phyloP scores from a whole-genome alignment of 2,329 filamentous ascomycete genomes.

The Verticillium tricorpus region DNA sequence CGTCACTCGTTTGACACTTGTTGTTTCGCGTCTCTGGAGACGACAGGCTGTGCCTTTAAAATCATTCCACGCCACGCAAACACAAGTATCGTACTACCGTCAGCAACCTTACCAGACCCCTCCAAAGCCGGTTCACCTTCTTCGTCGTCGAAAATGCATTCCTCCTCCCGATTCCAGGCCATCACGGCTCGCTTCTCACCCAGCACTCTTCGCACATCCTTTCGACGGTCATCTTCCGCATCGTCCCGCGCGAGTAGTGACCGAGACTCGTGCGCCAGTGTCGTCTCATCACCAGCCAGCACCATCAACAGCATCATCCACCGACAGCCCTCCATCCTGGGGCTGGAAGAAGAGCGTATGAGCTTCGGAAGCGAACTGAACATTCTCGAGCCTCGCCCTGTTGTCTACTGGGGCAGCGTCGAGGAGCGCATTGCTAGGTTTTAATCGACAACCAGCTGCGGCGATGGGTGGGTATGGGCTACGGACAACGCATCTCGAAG shows the following conservation, averaged over 20 bases:
- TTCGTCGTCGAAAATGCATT: conserved; percentile 31
- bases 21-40: conserved; percentile 10
- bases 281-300: conserved; percentile 37
- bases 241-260: conserved; percentile 37
- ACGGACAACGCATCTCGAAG: too few relatives aligned
- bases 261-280: conserved; percentile 25
- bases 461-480: too few relatives aligned
- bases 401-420: conserved; percentile 59
- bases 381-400: conserved; percentile 57
- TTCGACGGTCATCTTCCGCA: conserved; percentile 46
- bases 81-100: background rate
- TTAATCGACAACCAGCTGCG: background rate
- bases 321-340: conserved; percentile 52
- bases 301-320: conserved; percentile 57
- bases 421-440: conserved; percentile 51
- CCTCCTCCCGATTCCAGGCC: conserved; percentile 41
- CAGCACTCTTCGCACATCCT: conserved; percentile 43
- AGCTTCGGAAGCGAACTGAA: conserved; percentile 48
- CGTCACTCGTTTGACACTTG: conserved; percentile 19
- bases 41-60: conserved; percentile 25
- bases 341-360: conserved; percentile 52
- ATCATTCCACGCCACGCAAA: conserved; percentile 1
- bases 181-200: conserved; percentile 47
- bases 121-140: too few relatives aligned
- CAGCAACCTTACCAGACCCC: background rate